phyloP scores from a whole-genome alignment of 805 yeast species.

The Ogataea ramenticola region DNA sequence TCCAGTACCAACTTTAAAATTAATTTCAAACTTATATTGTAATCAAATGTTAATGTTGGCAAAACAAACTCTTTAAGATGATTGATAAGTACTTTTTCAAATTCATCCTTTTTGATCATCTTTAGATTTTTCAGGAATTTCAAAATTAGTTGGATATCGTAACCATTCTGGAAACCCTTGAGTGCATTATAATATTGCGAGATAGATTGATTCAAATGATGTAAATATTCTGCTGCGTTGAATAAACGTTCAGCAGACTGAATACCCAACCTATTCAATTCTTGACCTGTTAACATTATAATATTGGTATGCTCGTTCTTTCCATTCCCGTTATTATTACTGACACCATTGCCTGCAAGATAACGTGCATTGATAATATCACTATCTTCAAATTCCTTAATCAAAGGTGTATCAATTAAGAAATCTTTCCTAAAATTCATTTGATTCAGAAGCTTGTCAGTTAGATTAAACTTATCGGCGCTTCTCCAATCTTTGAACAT shows the following conservation, averaged over 20 bases:
- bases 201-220: constrained; percentile 18
- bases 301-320: neutral
- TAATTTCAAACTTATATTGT: constrained; percentile 28
- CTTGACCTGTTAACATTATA: constrained; percentile 5
- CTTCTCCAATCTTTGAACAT: constrained; percentile 14
- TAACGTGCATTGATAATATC: neutral
- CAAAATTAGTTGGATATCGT: constrained; percentile 3
- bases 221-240: constrained; percentile 26
- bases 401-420: neutral
- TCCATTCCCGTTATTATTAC: neutral
- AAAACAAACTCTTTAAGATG: constrained; percentile 20
- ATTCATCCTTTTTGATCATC: constrained; percentile 31
- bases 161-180: constrained; percentile 12
- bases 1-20: constrained; percentile 30
- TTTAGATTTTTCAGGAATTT: constrained; percentile 22
- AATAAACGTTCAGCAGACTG: constrained; percentile 20
- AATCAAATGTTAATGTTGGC: constrained; percentile 28
- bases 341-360: neutral
- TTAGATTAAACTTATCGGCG: constrained; percentile 6
- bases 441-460: neutral
- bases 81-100: constrained; percentile 14
- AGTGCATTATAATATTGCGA: constrained; percentile 18
- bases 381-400: neutral
- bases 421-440: neutral
- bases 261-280: constrained; percentile 17